Conservation (phyloP, 257 asterid genomes). For the Gardenia jasminoides region DNA sequence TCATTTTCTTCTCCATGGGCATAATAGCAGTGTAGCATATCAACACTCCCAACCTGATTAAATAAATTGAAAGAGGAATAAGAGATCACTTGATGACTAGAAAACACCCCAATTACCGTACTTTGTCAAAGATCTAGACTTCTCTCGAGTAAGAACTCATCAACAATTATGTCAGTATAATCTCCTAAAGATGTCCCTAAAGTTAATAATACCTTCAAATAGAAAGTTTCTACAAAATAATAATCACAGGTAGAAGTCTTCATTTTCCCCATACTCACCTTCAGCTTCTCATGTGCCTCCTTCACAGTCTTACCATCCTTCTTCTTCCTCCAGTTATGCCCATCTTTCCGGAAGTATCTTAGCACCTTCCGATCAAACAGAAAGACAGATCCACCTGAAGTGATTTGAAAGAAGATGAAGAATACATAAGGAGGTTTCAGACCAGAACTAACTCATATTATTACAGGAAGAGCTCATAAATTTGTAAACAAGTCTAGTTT, state of each 20-base stretch:
- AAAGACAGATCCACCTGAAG: constrained; percentile 94
- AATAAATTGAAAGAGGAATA: constrained; percentile 19
- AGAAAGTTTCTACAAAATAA: neutral
- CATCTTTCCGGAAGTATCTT: constrained; percentile 94
- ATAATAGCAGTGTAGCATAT: constrained; percentile 93
- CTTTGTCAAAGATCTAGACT: neutral
- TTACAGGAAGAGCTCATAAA: neutral
- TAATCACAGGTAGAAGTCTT: neutral
- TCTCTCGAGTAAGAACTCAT: neutral
- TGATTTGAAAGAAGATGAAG: constrained; percentile 18
- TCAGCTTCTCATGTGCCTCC: constrained; percentile 98
- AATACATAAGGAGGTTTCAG: neutral
- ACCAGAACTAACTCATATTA: neutral
- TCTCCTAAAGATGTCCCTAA: neutral
- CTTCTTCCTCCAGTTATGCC: constrained; percentile 95
- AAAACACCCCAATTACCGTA: neutral
- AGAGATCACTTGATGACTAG: constrained; percentile 4
- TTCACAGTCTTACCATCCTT: constrained; percentile 94
- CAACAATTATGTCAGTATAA: neutral
- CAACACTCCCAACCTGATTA: constrained; percentile 93
- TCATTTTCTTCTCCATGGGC: constrained; percentile 98
- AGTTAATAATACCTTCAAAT: neutral
- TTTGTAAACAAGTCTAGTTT: neutral
- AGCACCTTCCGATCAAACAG: constrained; percentile 90
- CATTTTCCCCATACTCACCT: constrained; percentile 51